Base-by-base conservation (phyloP, 106 monocot species). In the Agapanthus africanus region DNA sequence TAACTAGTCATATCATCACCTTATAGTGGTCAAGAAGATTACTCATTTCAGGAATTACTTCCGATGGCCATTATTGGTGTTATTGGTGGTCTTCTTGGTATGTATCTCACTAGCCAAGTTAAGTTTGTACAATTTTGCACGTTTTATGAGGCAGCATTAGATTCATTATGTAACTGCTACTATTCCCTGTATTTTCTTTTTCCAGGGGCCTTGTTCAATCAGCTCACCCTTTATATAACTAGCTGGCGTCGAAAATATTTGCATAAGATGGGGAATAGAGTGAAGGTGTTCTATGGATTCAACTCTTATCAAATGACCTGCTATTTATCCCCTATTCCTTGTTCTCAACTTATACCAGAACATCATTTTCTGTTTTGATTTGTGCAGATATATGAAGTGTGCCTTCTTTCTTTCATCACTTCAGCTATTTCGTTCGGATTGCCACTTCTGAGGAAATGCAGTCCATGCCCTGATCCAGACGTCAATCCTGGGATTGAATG, bases 51-150 rank as follows among this genome's bases (percentile, higher is more conserved):
- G 61, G 97, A 97, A 75, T 67, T 97, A 59, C 65, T 97, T 31
- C 97, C 97, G 14, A 91, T 97, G 91, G 86, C 97, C 26, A 83
- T 97, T 80, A 97, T 97, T 75, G 97, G 97, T 40, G 80, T 92
- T 72, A 87, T 97, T 76, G 97, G 97, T 70, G 97, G 97, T 66
- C 76, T 97, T 77, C 81, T 92, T 57, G 95, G 95, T 95, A 70
- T 25, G 85, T 74, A 18, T 70, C 39, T 70, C 47, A 26, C 36
- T 46, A 23, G 63, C 47, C 1, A 49, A 21, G 31, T 65, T 46
- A 30, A 46, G 13, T 66, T 39, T 15, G 40, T 66, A 39, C n/a
- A 8, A 2, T 26, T 9, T 40, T 8, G 41, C 15, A 40, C 26
- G 10, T 7, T 61, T 19, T 66, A 18, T 27, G 19, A 41, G 23